Conservation (phyloP, 2,329 filamentous ascomycete species). For the Fusarium longipes region DNA sequence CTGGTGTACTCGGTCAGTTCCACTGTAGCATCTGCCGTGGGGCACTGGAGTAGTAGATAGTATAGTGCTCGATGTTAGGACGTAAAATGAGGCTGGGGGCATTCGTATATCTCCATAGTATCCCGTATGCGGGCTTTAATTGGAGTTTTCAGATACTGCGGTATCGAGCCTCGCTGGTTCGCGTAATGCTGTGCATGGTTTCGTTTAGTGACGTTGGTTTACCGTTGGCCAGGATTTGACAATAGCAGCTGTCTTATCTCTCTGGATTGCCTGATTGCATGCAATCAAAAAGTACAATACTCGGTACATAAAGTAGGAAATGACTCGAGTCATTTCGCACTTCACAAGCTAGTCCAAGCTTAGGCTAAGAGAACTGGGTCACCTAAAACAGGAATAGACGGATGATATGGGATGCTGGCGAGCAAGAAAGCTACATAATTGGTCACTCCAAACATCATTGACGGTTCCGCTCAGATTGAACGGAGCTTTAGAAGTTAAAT, state of each 20-base stretch:
- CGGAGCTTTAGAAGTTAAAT: conserved; percentile 9
- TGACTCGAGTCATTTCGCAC: conserved; percentile 23
- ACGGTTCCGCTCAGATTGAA: conserved; percentile 21
- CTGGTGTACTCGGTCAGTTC: neutral
- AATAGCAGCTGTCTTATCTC: neutral
- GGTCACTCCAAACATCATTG: conserved; percentile 20
- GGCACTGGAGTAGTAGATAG: too few species aligned
- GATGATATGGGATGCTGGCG: conserved; percentile 9
- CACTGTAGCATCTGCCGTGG: neutral
- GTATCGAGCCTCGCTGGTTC: neutral
- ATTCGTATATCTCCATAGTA: too few species aligned
- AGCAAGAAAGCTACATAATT: conserved; percentile 14
- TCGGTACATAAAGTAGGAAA: neutral
- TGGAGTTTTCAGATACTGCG: neutral
- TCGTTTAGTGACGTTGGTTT: neutral
- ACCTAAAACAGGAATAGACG: conserved; percentile 24
- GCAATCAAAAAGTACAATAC: neutral
- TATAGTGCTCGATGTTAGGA: neutral
- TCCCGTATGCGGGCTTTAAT: too few species aligned
- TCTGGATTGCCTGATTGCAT: neutral
- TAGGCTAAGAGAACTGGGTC: conserved; percentile 8
- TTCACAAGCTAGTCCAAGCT: conserved; percentile 10
- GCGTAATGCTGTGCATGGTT: neutral
- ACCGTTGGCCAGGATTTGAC: neutral
- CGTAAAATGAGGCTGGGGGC: neutral